These are phyloP conservation scores for Raphanus hybrid DNA, from an alignment of 441 rosid species.

Conservation along the genomic window DNA sequence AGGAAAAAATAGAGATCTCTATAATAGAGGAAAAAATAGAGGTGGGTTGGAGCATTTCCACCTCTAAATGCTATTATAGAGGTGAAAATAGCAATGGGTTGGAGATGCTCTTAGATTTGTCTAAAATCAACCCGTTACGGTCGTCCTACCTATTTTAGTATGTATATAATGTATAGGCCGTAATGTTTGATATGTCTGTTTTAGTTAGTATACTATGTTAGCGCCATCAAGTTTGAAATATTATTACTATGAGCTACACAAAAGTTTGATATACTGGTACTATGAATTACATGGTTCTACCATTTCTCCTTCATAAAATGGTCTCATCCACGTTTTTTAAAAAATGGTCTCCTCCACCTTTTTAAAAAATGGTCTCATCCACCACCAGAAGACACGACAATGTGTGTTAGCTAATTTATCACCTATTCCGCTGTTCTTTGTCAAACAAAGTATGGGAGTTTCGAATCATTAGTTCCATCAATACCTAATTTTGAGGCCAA, in stretches of 20 bases:
- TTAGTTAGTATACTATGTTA: background rate
- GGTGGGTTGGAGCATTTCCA: too few species aligned
- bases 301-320: background rate
- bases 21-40: too few species aligned
- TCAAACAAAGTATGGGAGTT: too few species aligned
- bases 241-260: background rate
- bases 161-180: background rate
- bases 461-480: background rate
- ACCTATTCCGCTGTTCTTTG: background rate
- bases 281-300: background rate
- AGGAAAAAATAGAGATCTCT: too few species aligned
- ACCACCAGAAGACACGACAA: conserved; percentile 1
- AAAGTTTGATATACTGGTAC: background rate
- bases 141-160: conserved; percentile 17
- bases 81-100: too few species aligned
- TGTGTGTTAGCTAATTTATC: background rate
- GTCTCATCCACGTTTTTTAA: background rate
- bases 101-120: conserved; percentile 22
- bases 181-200: background rate
- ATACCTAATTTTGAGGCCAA: background rate
- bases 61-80: too few species aligned
- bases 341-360: background rate
- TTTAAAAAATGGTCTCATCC: background rate
- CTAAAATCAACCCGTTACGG: conserved; percentile 10
- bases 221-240: background rate